Evolutionary conservation across 495 filamentous ascomycete genomes (phyloP).

Genomic region (Xylaria acuta): DNA sequence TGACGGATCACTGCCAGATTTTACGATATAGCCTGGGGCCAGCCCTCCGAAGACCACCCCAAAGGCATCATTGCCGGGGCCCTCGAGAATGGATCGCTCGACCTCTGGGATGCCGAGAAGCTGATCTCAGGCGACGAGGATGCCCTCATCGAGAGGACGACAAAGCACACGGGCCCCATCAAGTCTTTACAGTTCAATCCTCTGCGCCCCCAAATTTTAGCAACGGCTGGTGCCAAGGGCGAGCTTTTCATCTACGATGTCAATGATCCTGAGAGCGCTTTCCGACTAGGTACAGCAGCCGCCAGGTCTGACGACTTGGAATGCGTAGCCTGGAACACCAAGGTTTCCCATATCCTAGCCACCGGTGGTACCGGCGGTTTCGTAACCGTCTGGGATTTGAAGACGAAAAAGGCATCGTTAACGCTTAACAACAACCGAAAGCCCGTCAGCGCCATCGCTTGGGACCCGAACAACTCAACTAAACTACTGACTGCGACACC

Average conservation of each 20-base stretch:
- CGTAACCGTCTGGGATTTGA: slow-evolving; percentile 98
- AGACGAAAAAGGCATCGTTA: slow-evolving; percentile 93
- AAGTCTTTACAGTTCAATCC: slow-evolving; percentile 98
- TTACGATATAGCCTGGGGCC: slow-evolving; percentile 94
- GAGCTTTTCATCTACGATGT: slow-evolving; percentile 96
- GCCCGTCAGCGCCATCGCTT: slow-evolving; percentile 92
- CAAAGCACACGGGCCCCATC: slow-evolving; percentile 90
- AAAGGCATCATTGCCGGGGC: slow-evolving; percentile 92
- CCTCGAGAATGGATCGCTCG: slow-evolving; percentile 93
- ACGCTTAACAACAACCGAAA: slow-evolving; percentile 96
- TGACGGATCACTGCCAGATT: slow-evolving; percentile 65
- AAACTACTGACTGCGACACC: slow-evolving; percentile 93
- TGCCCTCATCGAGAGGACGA: slow-evolving; percentile 83
- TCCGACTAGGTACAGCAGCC: slow-evolving; percentile 84
- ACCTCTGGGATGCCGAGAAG: slow-evolving; percentile 94
- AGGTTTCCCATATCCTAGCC: slow-evolving; percentile 93
- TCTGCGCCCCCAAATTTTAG: slow-evolving; percentile 87
- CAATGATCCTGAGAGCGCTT: slow-evolving; percentile 84
- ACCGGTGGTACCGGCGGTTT: slow-evolving; percentile 94
- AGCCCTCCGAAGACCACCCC: slow-evolving; percentile 74
- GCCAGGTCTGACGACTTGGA: slow-evolving; percentile 93
- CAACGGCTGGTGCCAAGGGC: slow-evolving; percentile 91
- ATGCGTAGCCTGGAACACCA: slow-evolving; percentile 97
- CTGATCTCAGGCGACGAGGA: slow-evolving; percentile 73
- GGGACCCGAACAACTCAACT: slow-evolving; percentile 94